These are phyloP conservation scores for Picochlorum sp. DNA, from an alignment of 139 green algal genomes.

Conservation along the genomic window DNA sequence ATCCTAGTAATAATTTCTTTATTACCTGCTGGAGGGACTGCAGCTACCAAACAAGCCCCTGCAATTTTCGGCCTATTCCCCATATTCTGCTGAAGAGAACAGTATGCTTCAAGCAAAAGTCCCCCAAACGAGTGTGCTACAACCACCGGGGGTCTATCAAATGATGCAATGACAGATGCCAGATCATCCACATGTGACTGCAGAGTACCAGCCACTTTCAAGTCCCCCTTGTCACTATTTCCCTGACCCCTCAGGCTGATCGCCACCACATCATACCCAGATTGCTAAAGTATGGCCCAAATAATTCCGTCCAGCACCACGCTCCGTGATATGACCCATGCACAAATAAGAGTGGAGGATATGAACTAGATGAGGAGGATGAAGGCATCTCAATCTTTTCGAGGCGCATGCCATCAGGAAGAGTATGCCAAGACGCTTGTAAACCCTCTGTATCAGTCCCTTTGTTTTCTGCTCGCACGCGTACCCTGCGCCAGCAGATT, in stretches of 20 bases:
- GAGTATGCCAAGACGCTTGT: constrained; percentile 4
- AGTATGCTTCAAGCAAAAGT: constrained; percentile 66
- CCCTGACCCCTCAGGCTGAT: constrained; percentile 65
- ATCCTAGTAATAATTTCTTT: constrained; percentile 27
- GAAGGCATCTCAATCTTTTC: constrained; percentile 19
- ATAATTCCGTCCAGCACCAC: constrained; percentile 85
- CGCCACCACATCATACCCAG: constrained; percentile 58
- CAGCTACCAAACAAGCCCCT: constrained; percentile 45
- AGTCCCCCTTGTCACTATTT: constrained; percentile 16
- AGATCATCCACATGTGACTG: constrained; percentile 52
- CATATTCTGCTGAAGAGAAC: background rate
- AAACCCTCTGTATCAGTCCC: constrained; percentile 2
- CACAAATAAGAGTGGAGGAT: constrained; percentile 73
- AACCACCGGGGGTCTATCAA: constrained; percentile 54
- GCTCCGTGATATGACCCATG: constrained; percentile 83
- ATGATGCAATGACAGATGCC: constrained; percentile 31
- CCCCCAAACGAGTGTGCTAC: constrained; percentile 77
- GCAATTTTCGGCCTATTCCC: constrained; percentile 17
- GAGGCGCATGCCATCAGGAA: constrained; percentile 31
- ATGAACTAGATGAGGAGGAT: background rate
- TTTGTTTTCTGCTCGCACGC: background rate
- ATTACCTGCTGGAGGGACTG: constrained; percentile 64
- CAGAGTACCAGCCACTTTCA: constrained; percentile 39
- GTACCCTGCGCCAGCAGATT: too few species aligned
- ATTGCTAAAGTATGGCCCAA: constrained; percentile 67